phyloP scores from a whole-genome alignment of 192 early-diverging fungal species.

The Bifiguratus adelaidae region DNA sequence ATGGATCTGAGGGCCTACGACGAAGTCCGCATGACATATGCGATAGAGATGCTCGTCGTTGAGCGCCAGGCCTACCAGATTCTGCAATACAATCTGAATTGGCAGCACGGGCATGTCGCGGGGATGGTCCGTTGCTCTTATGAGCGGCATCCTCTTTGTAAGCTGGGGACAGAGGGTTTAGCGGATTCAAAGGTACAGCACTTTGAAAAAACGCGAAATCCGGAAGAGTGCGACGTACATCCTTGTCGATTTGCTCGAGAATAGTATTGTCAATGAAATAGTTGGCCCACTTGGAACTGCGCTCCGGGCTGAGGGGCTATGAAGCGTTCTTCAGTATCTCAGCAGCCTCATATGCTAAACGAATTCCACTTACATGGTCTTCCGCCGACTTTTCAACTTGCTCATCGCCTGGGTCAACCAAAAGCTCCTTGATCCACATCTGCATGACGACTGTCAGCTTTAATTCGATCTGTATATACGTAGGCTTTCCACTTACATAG shows the following conservation, averaged over 20 bases:
- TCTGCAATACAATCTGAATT: no score
- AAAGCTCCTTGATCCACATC: constrained; percentile 52
- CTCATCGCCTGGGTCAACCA: constrained; percentile 42
- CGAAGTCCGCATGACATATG: no score
- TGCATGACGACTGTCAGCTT: constrained; percentile 1
- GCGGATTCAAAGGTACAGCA: constrained; percentile 38
- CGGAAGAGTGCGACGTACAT: constrained; percentile 61
- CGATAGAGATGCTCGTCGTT: no score
- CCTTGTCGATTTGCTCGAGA: constrained; percentile 68
- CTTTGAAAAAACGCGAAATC: constrained; percentile 68
- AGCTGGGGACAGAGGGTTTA: constrained; percentile 34
- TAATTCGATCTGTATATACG: neutral
- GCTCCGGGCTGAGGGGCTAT: constrained; percentile 28
- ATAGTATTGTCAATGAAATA: constrained; percentile 49
- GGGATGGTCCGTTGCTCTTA: no score
- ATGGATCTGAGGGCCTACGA: no score
- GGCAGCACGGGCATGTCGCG: no score
- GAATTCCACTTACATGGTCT: constrained; percentile 23
- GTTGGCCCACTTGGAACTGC: constrained; percentile 45
- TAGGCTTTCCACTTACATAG: constrained; percentile 32
- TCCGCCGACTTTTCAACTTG: constrained; percentile 21
- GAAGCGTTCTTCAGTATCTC: neutral
- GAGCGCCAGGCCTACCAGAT: no score
- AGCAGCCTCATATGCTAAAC: neutral
- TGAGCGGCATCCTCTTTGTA: constrained; percentile 1